Evolutionary conservation across 768 basidiomycete genomes (phyloP), one percentile per base, ranked within the genome.

Genomic region (Lentinula sp.): DNA sequence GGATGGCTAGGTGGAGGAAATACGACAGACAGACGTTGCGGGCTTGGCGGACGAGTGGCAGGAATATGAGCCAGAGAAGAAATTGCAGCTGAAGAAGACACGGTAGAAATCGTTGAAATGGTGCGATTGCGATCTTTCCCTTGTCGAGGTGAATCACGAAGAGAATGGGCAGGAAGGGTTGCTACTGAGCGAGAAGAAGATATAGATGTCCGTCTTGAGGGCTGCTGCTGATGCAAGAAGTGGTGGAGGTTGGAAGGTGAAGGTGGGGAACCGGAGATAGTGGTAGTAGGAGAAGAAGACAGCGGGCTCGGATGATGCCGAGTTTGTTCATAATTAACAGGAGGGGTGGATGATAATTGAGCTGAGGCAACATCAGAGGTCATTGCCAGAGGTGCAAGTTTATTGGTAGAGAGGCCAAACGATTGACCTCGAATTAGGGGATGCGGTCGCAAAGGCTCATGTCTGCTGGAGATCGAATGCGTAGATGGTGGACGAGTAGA

Each of bases 361-460:
- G 78, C 60, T 8, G 53, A 48, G 28, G 61, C 15, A 34, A 60
- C 42, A 54, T 60, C 58, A 11, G 62, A 55, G 28, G 54, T 62
- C n/a, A 79, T 77, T 8, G 79, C 77, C n/a, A 90, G 76, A 39
- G 89, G 87, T 8, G 82, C 76, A 13, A 87, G 75, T 46, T 64
- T 70, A 73, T 66, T 70, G 75, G 72, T 3, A 78, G 76, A 71
- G 62, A 79, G 78, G 5, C 86, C 84, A 61, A 81, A 84, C 0
- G 89, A 89, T 63, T 85, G 80, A 8, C 88, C 88, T 59, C 89
- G 85, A 64, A 91, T 90, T 56, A 91, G 78, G 6, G 89, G 90
- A 68, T 91, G 90, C 0, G 88, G 88, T 15, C 87, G 86, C 54
- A 88, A 74, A n/a, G 64, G 50, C 52, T 75, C 74, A 18, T 61